Conservation (phyloP, 2,329 filamentous ascomycete genomes). For the Neofusicoccum sp. region DNA sequence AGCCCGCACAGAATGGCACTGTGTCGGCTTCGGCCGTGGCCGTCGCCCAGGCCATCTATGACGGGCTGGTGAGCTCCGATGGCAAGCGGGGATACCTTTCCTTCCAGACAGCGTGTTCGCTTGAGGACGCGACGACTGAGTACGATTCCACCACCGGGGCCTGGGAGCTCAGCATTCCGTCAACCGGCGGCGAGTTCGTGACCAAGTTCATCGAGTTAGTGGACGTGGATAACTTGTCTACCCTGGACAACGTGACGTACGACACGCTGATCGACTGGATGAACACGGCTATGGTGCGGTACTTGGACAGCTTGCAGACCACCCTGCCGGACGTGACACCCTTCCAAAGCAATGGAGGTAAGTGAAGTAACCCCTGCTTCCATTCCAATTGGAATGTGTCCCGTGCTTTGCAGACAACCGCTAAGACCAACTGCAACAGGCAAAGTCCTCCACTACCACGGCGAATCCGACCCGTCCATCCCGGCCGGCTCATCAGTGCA, state of each 20-base stretch:
- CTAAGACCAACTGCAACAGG: neutral
- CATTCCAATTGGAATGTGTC: neutral
- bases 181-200: conserved; percentile 42
- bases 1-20: conserved; percentile 34
- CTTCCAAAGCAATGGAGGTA: conserved; percentile 50
- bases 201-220: conserved; percentile 41
- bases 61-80: conserved; percentile 42
- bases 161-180: conserved; percentile 35
- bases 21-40: conserved; percentile 31
- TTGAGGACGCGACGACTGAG: conserved; percentile 35
- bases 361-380: neutral
- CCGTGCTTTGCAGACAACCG: too few relatives aligned
- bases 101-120: conserved; percentile 33
- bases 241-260: conserved; percentile 46
- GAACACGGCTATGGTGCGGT: conserved; percentile 45
- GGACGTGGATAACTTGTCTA: conserved; percentile 22
- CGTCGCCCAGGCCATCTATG: conserved; percentile 26
- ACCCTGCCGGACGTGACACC: conserved; percentile 53
- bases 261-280: conserved; percentile 59
- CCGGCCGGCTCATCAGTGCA: conserved; percentile 55
- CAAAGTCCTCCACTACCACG: conserved; percentile 60
- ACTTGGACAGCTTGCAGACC: conserved; percentile 54
- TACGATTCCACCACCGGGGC: conserved; percentile 34
- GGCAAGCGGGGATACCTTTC: conserved; percentile 44
- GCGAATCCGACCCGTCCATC: conserved; percentile 53